Percentiles rank a stretch among this genome's conserved stretches.
Conservation (phyloP, 306 rosid species). For the Sicyos edulis region DNA sequence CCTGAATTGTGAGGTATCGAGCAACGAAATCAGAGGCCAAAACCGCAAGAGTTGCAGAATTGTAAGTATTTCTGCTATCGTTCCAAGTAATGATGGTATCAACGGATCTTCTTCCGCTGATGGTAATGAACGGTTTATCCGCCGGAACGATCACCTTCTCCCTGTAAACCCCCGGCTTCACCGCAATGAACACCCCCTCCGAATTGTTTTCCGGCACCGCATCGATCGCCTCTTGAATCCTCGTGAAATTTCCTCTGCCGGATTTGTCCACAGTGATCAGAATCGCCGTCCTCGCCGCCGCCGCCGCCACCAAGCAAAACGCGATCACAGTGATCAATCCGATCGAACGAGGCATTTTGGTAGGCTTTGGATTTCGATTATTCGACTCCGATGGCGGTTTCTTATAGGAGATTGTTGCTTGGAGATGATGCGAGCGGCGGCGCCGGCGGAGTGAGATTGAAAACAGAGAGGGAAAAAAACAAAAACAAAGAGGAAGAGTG, state of each 20-base stretch:
- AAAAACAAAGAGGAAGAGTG: conserved; percentile 15
- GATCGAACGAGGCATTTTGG: neutral
- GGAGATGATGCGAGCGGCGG: conserved; percentile 20
- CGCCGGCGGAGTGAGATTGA: conserved; percentile 27
- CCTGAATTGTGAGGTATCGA: conserved; percentile 47
- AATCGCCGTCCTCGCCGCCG: conserved; percentile 19
- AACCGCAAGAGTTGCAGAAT: conserved; percentile 35
- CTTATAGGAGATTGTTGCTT: conserved; percentile 8
- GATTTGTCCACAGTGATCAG: conserved; percentile 42
- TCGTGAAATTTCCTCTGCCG: conserved; percentile 37
- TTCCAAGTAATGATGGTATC: conserved; percentile 42
- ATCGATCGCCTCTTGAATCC: conserved; percentile 44
- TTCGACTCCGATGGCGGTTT: neutral
- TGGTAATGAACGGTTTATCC: conserved; percentile 44
- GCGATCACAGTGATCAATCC: neutral
- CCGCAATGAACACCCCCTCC: conserved; percentile 36
- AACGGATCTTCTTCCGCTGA: conserved; percentile 32
- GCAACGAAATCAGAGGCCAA: conserved; percentile 47
- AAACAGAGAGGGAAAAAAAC: neutral
- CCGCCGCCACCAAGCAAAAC: neutral
- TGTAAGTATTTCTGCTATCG: conserved; percentile 30
- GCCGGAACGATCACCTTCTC: conserved; percentile 39
- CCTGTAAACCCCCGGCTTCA: conserved; percentile 36
- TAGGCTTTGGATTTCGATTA: neutral
- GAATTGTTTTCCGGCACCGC: conserved; percentile 36